Percentiles rank a stretch among this genome's conserved stretches.
Evolutionary conservation across 208 protist genomes (phyloP).

Genomic region (Plasmodiophora brassicae): DNA sequence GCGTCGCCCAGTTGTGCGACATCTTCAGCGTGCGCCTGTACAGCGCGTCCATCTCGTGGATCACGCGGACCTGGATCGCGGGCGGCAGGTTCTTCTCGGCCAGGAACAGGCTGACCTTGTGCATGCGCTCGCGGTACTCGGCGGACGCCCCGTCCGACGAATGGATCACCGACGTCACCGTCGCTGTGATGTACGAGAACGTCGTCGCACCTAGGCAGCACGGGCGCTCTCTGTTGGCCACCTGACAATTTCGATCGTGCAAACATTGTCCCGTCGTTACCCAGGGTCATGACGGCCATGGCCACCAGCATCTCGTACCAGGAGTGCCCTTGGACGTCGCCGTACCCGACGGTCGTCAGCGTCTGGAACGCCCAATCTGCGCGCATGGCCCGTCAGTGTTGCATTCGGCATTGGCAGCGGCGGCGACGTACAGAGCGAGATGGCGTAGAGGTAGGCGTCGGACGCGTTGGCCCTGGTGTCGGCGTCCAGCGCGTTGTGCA

Average conservation of each 20-base stretch:
- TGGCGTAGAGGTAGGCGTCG: not conserved
- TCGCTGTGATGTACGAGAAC: slow-evolving; percentile 21
- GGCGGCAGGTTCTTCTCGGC: not conserved
- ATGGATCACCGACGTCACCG: not conserved
- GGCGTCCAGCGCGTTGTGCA: not conserved
- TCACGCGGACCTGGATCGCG: not conserved
- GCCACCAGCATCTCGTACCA: not conserved
- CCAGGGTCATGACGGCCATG: not conserved
- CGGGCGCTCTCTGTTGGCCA: no score
- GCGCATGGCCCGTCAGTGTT: not conserved
- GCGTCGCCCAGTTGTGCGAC: not conserved
- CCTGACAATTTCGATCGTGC: no score
- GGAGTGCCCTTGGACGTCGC: not conserved
- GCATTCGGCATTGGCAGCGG: not conserved
- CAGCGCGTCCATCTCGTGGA: not conserved
- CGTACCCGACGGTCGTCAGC: slow-evolving; percentile 31
- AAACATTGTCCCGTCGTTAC: not conserved
- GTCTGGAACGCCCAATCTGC: slow-evolving; percentile 30
- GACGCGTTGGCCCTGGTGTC: not conserved
- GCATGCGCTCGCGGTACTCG: slow-evolving; percentile 7
- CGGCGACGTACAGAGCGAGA: not conserved
- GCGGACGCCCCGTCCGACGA: not conserved
- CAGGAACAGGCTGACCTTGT: not conserved
- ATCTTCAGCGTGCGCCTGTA: not conserved
- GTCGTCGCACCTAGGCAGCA: no score